These are phyloP conservation scores for Rhododendron ferrugineum DNA, from an alignment of 148 eudicot genomes.

Conservation along the genomic window DNA sequence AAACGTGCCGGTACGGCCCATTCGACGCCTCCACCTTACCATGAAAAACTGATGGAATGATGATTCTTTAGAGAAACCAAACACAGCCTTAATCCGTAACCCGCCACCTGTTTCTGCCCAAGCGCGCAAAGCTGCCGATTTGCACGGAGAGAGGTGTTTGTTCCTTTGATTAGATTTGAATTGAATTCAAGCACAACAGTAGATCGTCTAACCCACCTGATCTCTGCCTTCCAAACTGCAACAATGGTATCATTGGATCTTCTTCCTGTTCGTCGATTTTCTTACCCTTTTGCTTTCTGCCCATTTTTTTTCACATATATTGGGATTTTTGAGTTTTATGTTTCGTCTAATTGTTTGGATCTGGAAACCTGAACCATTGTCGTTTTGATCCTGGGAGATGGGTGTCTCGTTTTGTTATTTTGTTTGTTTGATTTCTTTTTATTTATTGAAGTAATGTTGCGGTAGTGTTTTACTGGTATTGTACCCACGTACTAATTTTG, in stretches of 20 bases:
- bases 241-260: neutral
- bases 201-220: neutral
- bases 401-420: neutral
- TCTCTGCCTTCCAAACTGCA: neutral
- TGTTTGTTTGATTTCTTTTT: neutral
- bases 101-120: neutral
- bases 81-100: neutral
- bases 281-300: neutral
- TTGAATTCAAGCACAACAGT: neutral
- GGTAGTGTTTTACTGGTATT: neutral
- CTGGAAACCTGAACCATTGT: neutral
- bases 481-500: neutral
- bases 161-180: neutral
- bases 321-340: neutral
- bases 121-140: neutral
- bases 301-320: neutral
- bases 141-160: neutral
- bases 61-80: neutral
- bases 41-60: no score
- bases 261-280: neutral
- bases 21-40: no score
- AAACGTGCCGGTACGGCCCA: no score
- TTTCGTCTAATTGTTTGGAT: neutral
- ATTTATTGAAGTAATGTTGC: neutral
- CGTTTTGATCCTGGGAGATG: neutral